A percentile compares a stretch with the other conserved stretches of the same genome.
Evolutionary conservation across 2,329 filamentous ascomycete species (phyloP).

Genomic region (Xylariaceae sp.): DNA sequence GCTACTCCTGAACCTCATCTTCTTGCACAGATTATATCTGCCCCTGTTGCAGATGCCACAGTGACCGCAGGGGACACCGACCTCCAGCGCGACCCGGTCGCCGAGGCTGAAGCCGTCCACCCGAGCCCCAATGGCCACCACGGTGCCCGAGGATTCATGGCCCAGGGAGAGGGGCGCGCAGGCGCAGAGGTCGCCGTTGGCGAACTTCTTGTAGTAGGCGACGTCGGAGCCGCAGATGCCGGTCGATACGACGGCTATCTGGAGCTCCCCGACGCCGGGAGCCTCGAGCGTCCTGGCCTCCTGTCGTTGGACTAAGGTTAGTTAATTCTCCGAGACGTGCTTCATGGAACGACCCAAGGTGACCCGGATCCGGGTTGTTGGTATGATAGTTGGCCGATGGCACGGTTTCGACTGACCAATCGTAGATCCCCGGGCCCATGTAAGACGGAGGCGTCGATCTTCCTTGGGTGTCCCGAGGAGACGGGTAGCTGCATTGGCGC

Average conservation of each 20-base stretch:
- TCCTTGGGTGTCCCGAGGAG: constrained; percentile 33
- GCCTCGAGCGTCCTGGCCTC: constrained; percentile 42
- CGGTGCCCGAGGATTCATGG: constrained; percentile 54
- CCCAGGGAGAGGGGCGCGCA: constrained; percentile 57
- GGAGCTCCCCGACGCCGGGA: constrained; percentile 47
- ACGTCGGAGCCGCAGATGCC: constrained; percentile 65
- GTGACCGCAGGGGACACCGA: constrained; percentile 30
- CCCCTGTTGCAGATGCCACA: constrained; percentile 37
- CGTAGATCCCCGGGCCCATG: constrained; percentile 50
- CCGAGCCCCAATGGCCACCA: constrained; percentile 46
- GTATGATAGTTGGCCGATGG: constrained; percentile 23
- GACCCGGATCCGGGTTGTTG: constrained; percentile 9
- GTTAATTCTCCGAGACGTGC: constrained; percentile 3
- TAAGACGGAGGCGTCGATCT: constrained; percentile 47
- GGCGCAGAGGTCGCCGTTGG: constrained; percentile 62
- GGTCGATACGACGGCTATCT: constrained; percentile 57
- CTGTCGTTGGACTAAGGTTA: constrained; percentile 26
- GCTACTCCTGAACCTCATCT: constrained; percentile 54
- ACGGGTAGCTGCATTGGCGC: constrained; percentile 36
- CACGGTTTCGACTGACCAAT: constrained; percentile 38
- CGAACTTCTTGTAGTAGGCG: constrained; percentile 65
- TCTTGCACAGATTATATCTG: constrained; percentile 56
- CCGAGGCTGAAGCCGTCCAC: constrained; percentile 45
- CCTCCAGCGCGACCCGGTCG: constrained; percentile 44
- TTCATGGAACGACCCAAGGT: too few species aligned